Conservation (phyloP, 1,284 basidiomycete species). For the Cryptococcus sp. region DNA sequence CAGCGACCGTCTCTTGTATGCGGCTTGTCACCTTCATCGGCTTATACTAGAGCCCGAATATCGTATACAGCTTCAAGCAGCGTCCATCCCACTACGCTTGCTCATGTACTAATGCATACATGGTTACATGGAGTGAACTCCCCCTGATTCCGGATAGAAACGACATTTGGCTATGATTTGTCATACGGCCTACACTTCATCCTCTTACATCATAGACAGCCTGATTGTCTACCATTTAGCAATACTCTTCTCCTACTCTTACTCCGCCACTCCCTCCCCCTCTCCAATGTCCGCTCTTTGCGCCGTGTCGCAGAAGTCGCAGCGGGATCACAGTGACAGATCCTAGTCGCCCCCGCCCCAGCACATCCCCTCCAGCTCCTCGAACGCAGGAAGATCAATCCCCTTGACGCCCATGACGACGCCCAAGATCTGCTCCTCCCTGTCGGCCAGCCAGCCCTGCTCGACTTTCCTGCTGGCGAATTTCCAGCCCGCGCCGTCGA, state of each 20-base stretch:
- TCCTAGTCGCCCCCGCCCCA: conserved; percentile 16
- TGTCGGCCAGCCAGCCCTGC: conserved; percentile 71
- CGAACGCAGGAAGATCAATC: conserved; percentile 38
- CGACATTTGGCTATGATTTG: no score
- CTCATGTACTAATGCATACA: no score
- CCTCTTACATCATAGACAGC: no score
- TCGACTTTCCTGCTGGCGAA: conserved; percentile 69
- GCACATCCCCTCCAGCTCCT: conserved; percentile 45
- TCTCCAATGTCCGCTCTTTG: not conserved
- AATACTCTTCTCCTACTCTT: not conserved
- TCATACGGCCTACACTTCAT: no score
- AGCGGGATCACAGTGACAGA: not conserved
- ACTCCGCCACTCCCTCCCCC: not conserved
- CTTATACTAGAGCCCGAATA: no score
- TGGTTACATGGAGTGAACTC: no score
- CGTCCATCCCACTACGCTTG: no score
- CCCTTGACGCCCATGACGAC: conserved; percentile 29
- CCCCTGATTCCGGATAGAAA: no score
- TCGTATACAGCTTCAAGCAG: no score
- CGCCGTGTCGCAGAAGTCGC: not conserved
- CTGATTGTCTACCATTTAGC: not conserved
- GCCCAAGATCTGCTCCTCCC: conserved; percentile 63
- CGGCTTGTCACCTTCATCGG: no score
- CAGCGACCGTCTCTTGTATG: no score
- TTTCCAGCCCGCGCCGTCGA: conserved; percentile 73